These are phyloP conservation scores for Pythium monospermum DNA, from an alignment of 352 stramenopile genomes.

Conservation along the genomic window DNA sequence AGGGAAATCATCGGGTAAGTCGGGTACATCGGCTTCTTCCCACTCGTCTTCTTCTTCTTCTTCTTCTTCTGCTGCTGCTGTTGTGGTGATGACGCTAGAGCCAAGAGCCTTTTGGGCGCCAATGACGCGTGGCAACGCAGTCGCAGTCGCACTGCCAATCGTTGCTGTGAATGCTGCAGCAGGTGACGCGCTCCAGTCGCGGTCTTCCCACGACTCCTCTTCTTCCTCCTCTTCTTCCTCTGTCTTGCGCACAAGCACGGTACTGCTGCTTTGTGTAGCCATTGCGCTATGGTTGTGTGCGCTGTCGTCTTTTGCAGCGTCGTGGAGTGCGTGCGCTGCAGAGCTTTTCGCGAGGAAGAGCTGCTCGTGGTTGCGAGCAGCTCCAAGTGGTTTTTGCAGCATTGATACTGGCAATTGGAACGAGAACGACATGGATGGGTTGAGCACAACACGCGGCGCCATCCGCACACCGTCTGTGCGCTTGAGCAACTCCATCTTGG, in stretches of 20 bases:
- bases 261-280: not conserved
- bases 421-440: constrained; percentile 20
- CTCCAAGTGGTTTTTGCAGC: no score
- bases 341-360: no score
- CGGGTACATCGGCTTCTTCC: constrained; percentile 19
- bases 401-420: constrained; percentile 17
- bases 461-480: constrained; percentile 4
- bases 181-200: constrained; percentile 4
- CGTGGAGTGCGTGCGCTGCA: no score
- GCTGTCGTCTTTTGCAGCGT: not conserved
- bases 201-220: constrained; percentile 5
- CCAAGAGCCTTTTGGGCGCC: constrained; percentile 10
- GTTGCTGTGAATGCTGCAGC: no score
- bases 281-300: not conserved
- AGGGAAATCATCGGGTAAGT: constrained; percentile 35
- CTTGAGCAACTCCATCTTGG: constrained; percentile 19
- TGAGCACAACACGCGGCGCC: constrained; percentile 12
- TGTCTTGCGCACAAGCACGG: not conserved
- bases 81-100: not conserved
- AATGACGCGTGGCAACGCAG: constrained; percentile 10
- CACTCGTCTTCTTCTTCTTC: constrained; percentile 10
- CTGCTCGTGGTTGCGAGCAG: no score
- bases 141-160: not conserved
- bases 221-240: constrained; percentile 3
- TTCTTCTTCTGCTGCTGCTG: not conserved